phyloP scores from a whole-genome alignment of 164 flowering plant species.

The grape (Vitis vinifera) region DNA sequence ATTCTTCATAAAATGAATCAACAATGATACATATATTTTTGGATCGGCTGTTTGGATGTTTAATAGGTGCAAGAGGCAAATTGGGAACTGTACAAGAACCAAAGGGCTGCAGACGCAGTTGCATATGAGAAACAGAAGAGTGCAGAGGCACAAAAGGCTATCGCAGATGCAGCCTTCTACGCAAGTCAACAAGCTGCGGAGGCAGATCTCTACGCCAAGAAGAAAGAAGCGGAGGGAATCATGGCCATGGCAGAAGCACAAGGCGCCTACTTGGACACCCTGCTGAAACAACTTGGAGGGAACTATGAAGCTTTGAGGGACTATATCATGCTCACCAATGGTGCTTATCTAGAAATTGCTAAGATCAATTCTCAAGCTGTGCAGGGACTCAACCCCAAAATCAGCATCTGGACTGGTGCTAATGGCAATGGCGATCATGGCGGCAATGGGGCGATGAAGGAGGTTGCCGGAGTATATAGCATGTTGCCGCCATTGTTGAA shows the following conservation, averaged over 20 bases:
- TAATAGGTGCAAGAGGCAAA: conserved; percentile 39
- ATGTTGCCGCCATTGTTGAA: conserved; percentile 29
- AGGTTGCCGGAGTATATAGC: conserved; percentile 23
- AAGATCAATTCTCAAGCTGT: conserved; percentile 24
- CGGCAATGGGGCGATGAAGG: conserved; percentile 21
- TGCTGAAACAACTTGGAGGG: conserved; percentile 17
- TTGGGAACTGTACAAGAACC: conserved; percentile 25
- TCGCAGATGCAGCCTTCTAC: conserved; percentile 18
- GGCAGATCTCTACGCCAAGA: conserved; percentile 20
- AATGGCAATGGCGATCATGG: not conserved
- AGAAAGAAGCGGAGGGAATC: conserved; percentile 31
- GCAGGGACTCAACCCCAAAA: conserved; percentile 25
- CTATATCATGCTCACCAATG: conserved; percentile 20
- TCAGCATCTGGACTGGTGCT: conserved; percentile 25
- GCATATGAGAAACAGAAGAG: conserved; percentile 16
- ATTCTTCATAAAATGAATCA: too few relatives aligned
- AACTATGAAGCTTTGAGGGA: conserved; percentile 23
- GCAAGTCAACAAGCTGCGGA: conserved; percentile 18
- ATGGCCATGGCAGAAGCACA: conserved; percentile 23
- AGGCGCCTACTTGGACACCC: conserved; percentile 16
- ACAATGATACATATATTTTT: too few relatives aligned
- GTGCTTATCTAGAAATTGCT: conserved; percentile 23
- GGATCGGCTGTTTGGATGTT: too few relatives aligned
- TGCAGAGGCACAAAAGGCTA: conserved; percentile 22
- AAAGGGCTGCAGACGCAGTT: conserved; percentile 29